Evolutionary conservation across 257 asterid species (phyloP).

Genomic region (Anisodus acutangulus): DNA sequence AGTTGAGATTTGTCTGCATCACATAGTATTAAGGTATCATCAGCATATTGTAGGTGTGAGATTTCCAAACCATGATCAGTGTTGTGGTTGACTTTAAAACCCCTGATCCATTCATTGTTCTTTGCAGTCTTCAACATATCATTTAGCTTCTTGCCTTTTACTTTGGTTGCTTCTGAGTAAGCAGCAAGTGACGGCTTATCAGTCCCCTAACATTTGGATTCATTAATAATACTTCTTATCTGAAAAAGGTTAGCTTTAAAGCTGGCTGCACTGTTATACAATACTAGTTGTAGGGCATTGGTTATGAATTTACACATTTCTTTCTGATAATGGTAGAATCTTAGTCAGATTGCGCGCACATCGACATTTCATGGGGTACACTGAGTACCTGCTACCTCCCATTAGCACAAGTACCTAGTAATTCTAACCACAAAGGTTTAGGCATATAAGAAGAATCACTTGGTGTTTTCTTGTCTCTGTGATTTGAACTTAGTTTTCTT

Average conservation of each 20-base stretch:
- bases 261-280: neutral
- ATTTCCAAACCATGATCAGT: too few relatives aligned
- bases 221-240: neutral
- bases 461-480: neutral
- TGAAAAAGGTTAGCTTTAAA: neutral
- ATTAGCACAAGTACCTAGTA: neutral
- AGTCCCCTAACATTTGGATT: neutral
- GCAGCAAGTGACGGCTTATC: neutral
- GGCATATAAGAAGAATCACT: neutral
- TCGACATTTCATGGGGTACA: neutral
- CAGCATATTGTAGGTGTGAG: too few relatives aligned
- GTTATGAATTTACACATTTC: neutral
- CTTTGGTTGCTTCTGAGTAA: neutral
- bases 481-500: neutral
- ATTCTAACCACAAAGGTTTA: neutral
- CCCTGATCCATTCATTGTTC: too few relatives aligned
- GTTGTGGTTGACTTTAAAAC: too few relatives aligned
- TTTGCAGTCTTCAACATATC: too few relatives aligned
- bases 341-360: neutral
- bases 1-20: too few relatives aligned
- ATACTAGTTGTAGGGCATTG: slow-evolving; percentile 1
- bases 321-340: neutral
- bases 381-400: neutral
- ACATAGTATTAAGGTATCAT: too few relatives aligned
- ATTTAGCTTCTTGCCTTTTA: neutral